Conservation (phyloP, 2,329 filamentous ascomycete genomes). For the Colletotrichum sp. region DNA sequence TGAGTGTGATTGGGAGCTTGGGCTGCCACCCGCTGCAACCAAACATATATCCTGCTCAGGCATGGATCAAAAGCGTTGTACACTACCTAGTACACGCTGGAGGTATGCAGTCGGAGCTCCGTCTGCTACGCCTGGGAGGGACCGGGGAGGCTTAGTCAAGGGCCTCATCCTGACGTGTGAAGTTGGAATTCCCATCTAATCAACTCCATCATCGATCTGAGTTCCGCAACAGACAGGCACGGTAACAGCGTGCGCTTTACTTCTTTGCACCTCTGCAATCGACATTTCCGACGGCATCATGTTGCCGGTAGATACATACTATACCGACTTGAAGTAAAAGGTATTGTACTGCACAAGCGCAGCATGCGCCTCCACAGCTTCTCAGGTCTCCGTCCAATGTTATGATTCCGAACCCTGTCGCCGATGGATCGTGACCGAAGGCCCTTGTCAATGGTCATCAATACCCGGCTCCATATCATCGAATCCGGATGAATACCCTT, state of each 20-base stretch:
- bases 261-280: not conserved
- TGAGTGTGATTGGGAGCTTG: not conserved
- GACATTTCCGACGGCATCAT: not conserved
- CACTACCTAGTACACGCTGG: too few species aligned
- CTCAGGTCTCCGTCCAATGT: not conserved
- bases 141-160: not conserved
- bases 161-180: not conserved
- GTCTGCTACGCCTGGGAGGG: not conserved
- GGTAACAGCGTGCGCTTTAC: not conserved
- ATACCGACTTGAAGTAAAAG: not conserved
- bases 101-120: not conserved
- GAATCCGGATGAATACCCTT: not conserved
- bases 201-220: not conserved
- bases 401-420: not conserved
- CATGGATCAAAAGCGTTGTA: not conserved
- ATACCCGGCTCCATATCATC: not conserved
- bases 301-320: not conserved
- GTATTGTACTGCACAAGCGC: not conserved
- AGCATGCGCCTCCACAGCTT: not conserved
- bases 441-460: not conserved
- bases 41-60: not conserved
- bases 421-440: not conserved
- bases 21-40: slow-evolving; percentile 1
- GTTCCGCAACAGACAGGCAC: not conserved
- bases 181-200: not conserved